These are phyloP conservation scores for Casaregolazyma lundiana DNA, from an alignment of 1,139 yeast genomes.

Conservation along the genomic window DNA sequence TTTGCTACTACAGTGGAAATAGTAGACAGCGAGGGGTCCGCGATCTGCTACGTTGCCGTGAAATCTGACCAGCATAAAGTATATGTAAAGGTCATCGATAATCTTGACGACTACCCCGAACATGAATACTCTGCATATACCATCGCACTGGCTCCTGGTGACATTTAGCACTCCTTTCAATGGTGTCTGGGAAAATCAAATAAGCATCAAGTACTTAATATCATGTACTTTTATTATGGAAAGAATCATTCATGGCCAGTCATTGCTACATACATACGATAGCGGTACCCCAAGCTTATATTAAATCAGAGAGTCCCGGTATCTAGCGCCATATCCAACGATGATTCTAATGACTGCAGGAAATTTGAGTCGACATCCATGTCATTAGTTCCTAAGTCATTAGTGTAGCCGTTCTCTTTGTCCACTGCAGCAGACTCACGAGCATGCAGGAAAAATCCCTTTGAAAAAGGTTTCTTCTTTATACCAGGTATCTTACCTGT, in stretches of 20 bases:
- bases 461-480: constrained; percentile 46
- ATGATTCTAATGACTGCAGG: constrained; percentile 3
- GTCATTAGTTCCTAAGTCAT: neutral
- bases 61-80: neutral
- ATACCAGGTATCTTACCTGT: constrained; percentile 77
- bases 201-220: no score
- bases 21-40: neutral
- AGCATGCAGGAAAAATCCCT: constrained; percentile 23
- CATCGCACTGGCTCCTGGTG: neutral
- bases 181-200: no score
- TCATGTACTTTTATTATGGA: no score
- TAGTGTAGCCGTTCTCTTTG: neutral
- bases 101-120: neutral
- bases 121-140: neutral
- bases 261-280: no score
- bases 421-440: neutral
- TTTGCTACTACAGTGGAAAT: neutral
- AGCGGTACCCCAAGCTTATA: no score
- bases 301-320: neutral
- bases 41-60: neutral
- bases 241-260: neutral
- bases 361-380: constrained; percentile 2
- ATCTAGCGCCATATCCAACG: constrained; percentile 4
- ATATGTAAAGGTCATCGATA: neutral
- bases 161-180: no score